Evolutionary conservation across 2,329 filamentous ascomycete species (phyloP).

Genomic region (Orbilia brochopaga): DNA sequence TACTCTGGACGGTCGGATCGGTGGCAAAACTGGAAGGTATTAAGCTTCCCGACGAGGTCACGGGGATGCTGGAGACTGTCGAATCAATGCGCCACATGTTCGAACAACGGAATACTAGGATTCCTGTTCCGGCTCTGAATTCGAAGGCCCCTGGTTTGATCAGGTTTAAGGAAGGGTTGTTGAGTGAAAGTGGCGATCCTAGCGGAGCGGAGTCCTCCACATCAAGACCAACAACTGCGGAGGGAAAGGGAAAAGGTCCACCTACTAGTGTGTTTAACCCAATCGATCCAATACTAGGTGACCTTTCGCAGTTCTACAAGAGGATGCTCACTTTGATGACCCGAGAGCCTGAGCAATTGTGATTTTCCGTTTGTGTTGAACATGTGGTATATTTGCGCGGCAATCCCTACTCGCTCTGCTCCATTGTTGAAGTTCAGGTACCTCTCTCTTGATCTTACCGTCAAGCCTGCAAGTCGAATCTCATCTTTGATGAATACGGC

Average conservation of each 20-base stretch:
- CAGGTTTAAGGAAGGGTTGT: conserved; percentile 37
- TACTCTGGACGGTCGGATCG: conserved; percentile 21
- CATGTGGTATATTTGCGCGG: conserved; percentile 14
- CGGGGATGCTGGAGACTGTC: conserved; percentile 19
- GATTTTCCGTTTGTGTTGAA: conserved; percentile 5
- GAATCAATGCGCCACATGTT: conserved; percentile 8
- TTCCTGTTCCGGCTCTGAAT: conserved; percentile 37
- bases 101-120: conserved; percentile 14
- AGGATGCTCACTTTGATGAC: conserved; percentile 28
- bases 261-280: conserved; percentile 25
- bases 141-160: conserved; percentile 18
- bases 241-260: conserved; percentile 14
- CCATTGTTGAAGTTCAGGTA: no score
- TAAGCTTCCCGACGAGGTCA: conserved; percentile 18
- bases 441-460: no score
- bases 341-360: not conserved
- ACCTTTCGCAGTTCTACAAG: conserved; percentile 41
- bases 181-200: not conserved
- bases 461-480: no score
- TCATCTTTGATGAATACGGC: no score
- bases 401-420: no score
- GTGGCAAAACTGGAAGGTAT: conserved; percentile 32
- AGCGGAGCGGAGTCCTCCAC: not conserved
- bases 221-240: not conserved
- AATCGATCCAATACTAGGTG: conserved; percentile 37